These are phyloP conservation scores for Periconia macrospinosa DNA, from an alignment of 2,329 filamentous ascomycete genomes.

Conservation along the genomic window DNA sequence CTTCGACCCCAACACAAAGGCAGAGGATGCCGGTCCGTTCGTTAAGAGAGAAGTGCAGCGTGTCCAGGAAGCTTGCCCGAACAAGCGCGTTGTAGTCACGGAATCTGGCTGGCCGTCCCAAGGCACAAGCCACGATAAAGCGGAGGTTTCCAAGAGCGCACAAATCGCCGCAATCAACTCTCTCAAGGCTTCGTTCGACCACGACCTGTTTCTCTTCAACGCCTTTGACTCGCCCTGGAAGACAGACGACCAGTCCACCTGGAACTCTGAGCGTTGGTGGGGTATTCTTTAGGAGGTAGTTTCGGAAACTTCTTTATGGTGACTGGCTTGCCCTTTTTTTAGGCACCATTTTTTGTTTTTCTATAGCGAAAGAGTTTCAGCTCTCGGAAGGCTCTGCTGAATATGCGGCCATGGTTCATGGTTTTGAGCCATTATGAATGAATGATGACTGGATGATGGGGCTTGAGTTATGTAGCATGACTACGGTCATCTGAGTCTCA, in stretches of 20 bases:
- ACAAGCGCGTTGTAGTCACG: slow-evolving; percentile 71
- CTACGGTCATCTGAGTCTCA: not conserved
- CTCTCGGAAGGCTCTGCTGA: not conserved
- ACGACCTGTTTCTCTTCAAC: slow-evolving; percentile 71
- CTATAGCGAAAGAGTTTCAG: too few relatives aligned
- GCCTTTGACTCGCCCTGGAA: slow-evolving; percentile 85
- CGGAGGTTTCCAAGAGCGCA: slow-evolving; percentile 69
- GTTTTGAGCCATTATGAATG: not conserved
- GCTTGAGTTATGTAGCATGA: not conserved
- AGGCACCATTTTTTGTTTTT: not conserved
- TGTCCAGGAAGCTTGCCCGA: slow-evolving; percentile 51
- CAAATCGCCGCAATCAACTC: slow-evolving; percentile 68
- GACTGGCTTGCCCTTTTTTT: not conserved
- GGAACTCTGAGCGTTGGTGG: slow-evolving; percentile 77
- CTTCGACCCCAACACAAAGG: slow-evolving; percentile 68
- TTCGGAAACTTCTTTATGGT: not conserved
- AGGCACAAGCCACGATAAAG: slow-evolving; percentile 66
- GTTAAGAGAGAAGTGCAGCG: slow-evolving; percentile 58
- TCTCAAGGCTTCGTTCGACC: slow-evolving; percentile 62
- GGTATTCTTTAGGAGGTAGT: slow-evolving; percentile 47
- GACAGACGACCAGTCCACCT: slow-evolving; percentile 61
- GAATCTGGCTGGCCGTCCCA: slow-evolving; percentile 83
- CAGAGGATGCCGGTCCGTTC: slow-evolving; percentile 68
- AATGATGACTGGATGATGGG: not conserved
- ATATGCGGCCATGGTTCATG: not conserved